Evolutionary conservation across 2,329 filamentous ascomycete species (phyloP).

Genomic region (Passalora sequoiae): DNA sequence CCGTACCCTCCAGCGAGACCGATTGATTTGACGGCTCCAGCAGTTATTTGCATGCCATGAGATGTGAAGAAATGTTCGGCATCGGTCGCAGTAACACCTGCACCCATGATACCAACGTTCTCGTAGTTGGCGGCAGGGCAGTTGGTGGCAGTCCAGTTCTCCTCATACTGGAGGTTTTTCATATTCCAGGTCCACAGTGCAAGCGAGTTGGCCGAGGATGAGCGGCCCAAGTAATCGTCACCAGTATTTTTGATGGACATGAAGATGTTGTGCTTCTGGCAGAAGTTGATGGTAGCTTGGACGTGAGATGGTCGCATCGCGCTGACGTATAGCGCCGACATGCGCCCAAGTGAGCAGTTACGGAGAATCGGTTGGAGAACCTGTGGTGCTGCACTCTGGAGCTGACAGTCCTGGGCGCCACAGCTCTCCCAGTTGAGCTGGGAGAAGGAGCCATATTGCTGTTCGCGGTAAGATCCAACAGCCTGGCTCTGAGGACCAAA

Average conservation of each 20-base stretch:
- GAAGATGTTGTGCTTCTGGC: constrained; percentile 17
- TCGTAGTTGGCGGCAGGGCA: not conserved
- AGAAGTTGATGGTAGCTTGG: constrained; percentile 18
- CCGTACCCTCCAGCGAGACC: constrained; percentile 23
- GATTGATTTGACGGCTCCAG: constrained; percentile 21
- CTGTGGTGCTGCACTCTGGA: not conserved
- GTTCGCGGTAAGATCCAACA: not conserved
- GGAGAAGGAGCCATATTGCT: not conserved
- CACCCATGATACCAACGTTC: not conserved
- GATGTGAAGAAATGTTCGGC: not conserved
- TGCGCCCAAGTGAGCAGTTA: not conserved
- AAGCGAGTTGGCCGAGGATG: constrained; percentile 16
- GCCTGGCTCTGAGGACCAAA: not conserved
- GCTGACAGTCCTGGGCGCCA: not conserved
- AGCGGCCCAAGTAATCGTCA: constrained; percentile 26
- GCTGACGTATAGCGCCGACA: constrained; percentile 1
- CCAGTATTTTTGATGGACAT: constrained; percentile 28
- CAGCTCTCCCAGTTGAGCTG: not conserved
- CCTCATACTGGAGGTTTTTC: constrained; percentile 1
- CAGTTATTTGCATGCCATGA: constrained; percentile 14
- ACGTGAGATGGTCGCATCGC: not conserved
- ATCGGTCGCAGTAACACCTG: not conserved
- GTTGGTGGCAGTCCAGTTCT: not conserved
- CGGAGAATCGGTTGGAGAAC: not conserved
- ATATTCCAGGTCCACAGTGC: constrained; percentile 23